Conservation (phyloP, 768 basidiomycete genomes). For the Steccherinum ochraceum region DNA sequence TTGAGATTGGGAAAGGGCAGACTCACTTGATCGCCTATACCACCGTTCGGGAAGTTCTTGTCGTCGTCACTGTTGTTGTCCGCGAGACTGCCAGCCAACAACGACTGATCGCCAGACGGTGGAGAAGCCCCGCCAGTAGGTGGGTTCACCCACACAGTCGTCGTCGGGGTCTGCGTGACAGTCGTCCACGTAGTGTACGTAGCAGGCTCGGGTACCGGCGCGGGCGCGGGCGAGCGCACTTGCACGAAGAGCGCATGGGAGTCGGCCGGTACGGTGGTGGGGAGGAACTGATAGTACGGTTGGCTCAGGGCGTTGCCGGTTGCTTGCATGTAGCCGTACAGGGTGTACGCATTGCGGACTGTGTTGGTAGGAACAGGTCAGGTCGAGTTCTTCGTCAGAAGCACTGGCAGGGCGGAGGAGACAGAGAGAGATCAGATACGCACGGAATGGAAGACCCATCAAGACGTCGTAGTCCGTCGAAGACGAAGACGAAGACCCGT, state of each 20-base stretch:
- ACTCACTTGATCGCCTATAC: slow-evolving; percentile 5
- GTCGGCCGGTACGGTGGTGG: background rate
- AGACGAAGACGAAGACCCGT: background rate
- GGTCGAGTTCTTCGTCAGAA: background rate
- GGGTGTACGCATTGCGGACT: slow-evolving; percentile 8
- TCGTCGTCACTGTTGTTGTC: background rate
- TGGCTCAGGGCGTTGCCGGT: background rate
- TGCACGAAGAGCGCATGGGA: slow-evolving; percentile 1
- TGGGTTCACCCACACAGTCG: slow-evolving; percentile 2
- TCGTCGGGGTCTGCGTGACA: slow-evolving; percentile 8
- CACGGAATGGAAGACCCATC: slow-evolving; percentile 7
- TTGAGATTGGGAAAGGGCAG: background rate
- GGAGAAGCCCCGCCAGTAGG: background rate
- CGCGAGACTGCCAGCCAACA: slow-evolving; percentile 2
- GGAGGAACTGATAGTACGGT: slow-evolving; percentile 4
- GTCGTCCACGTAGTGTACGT: slow-evolving; percentile 4
- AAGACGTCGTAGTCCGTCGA: slow-evolving; percentile 1
- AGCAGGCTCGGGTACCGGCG: too few relatives aligned
- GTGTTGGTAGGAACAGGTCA: background rate
- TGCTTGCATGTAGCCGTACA: slow-evolving; percentile 2
- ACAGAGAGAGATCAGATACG: too few relatives aligned
- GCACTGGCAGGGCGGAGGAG: too few relatives aligned
- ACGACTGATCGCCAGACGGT: background rate
- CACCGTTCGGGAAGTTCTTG: slow-evolving; percentile 4
- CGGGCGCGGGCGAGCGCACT: background rate